These are phyloP conservation scores for Solanum chacoense DNA, from an alignment of 305 asterid genomes.

Conservation along the genomic window DNA sequence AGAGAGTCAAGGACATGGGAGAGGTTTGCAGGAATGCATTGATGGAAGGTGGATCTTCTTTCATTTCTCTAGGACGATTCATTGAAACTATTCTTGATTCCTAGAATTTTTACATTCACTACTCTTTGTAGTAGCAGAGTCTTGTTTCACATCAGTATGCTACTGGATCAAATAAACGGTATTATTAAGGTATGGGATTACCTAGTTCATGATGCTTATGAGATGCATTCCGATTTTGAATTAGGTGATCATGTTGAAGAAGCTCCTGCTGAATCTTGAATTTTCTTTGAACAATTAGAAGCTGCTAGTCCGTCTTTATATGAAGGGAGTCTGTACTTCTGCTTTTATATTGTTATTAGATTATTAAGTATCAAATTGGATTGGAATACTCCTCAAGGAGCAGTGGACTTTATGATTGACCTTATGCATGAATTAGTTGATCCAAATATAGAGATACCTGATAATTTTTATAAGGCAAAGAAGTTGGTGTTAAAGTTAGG, in stretches of 20 bases:
- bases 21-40: conserved; percentile 24
- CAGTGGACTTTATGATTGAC: background rate
- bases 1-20: conserved; percentile 31
- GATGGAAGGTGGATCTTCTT: background rate
- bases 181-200: background rate
- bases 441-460: background rate
- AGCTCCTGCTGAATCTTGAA: background rate
- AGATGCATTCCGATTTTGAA: background rate
- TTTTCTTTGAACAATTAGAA: too few species aligned
- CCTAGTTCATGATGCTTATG: background rate
- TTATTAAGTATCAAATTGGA: background rate
- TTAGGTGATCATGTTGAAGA: background rate
- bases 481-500: background rate
- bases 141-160: background rate
- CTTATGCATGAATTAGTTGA: background rate
- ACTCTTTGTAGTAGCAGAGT: background rate
- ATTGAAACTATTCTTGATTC: background rate
- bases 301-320: background rate
- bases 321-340: background rate
- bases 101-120: background rate
- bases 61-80: background rate
- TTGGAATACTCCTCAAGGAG: background rate
- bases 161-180: background rate
- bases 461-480: background rate
- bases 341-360: background rate